Conservation (phyloP, 2,329 filamentous ascomycete species). For the Cryphonectria carpinicola region DNA sequence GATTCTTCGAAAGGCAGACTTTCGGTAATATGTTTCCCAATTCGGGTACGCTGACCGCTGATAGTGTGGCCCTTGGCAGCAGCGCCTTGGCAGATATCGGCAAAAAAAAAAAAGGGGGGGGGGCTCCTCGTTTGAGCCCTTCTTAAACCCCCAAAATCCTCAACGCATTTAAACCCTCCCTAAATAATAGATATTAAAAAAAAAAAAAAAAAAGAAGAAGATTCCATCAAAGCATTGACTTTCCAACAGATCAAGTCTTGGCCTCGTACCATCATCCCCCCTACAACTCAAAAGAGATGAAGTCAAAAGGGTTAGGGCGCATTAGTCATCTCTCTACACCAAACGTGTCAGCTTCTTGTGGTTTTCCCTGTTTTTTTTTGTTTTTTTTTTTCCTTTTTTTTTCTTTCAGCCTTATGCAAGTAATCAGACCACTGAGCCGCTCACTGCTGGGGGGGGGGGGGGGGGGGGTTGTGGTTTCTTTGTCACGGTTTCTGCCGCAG, state of each 20-base stretch:
- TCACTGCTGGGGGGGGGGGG: not conserved
- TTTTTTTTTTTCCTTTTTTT: not conserved
- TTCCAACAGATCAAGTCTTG: no score
- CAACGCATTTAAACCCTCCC: no score
- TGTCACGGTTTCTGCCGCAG: not conserved
- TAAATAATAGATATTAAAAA: no score
- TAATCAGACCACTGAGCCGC: not conserved
- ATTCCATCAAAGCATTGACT: no score
- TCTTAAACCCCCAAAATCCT: not conserved
- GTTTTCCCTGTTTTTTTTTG: not conserved
- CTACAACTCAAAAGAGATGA: not conserved
- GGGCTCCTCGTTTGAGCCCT: not conserved
- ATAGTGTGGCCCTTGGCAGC: not conserved
- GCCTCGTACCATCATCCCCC: no score
- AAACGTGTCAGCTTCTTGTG: not conserved
- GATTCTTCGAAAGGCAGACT: not conserved
- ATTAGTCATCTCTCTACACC: not conserved
- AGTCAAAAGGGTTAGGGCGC: conserved; percentile 14
- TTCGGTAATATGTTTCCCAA: not conserved
- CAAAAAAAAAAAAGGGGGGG: no score
- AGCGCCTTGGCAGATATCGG: not conserved
- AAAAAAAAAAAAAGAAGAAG: no score
- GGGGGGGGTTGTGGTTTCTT: no score
- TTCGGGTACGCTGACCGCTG: not conserved
- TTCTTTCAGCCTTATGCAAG: conserved; percentile 6